Conservation (phyloP, 805 yeast genomes). For the Pichia californica region DNA sequence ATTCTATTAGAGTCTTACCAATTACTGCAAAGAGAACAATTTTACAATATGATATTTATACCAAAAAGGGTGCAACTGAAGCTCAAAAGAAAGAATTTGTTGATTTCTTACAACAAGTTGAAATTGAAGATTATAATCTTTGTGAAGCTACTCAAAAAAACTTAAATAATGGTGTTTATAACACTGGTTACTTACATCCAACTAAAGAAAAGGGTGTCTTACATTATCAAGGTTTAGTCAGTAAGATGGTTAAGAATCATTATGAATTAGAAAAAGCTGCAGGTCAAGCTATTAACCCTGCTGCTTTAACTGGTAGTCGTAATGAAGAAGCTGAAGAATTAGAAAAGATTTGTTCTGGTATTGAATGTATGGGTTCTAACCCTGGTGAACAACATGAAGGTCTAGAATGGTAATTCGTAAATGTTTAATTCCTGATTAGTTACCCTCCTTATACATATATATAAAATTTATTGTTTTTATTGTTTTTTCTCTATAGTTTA, state of each 20-base stretch:
- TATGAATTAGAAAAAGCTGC: slow-evolving; percentile 37
- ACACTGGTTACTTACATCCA: slow-evolving; percentile 56
- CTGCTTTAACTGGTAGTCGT: slow-evolving; percentile 35
- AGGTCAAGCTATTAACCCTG: slow-evolving; percentile 48
- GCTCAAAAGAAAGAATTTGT: slow-evolving; percentile 54
- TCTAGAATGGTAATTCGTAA: slow-evolving; percentile 22
- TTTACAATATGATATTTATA: slow-evolving; percentile 54
- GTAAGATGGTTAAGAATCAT: slow-evolving; percentile 53
- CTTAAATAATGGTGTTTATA: slow-evolving; percentile 53
- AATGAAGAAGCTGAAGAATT: slow-evolving; percentile 42
- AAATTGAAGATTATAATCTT: slow-evolving; percentile 53
- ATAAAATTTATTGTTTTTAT: no score
- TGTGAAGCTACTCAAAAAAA: slow-evolving; percentile 56
- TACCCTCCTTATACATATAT: neutral
- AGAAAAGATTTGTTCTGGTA: slow-evolving; percentile 41
- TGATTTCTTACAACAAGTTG: slow-evolving; percentile 57
- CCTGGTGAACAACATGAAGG: slow-evolving; percentile 27
- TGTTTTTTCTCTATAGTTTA: no score
- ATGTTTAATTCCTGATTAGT: no score
- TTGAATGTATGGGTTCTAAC: slow-evolving; percentile 44
- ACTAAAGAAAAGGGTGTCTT: slow-evolving; percentile 53
- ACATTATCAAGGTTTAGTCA: slow-evolving; percentile 47
- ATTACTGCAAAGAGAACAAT: slow-evolving; percentile 46
- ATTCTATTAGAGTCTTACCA: slow-evolving; percentile 55
- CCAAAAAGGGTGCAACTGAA: slow-evolving; percentile 51